A percentile compares a stretch with the other conserved stretches of the same genome.
Evolutionary conservation across 805 yeast species (phyloP).

Genomic region (Yamadazyma olivae): DNA sequence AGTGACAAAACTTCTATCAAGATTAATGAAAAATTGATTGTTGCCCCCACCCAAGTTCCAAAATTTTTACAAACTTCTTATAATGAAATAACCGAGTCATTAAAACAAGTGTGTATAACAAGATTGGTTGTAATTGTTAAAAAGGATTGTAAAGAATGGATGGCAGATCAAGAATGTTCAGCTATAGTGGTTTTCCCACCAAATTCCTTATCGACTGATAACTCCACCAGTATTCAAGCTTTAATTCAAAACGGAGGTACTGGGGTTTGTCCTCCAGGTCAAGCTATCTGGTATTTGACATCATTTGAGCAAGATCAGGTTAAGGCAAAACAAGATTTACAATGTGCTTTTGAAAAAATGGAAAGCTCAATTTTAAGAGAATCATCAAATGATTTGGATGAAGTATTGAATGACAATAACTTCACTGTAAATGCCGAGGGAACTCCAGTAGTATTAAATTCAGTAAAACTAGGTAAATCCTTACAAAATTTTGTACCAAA

Average conservation of each 20-base stretch:
- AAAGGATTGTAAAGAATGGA: conserved; percentile 90
- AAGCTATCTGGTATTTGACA: conserved; percentile 86
- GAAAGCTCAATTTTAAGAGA: conserved; percentile 81
- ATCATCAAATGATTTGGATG: conserved; percentile 49
- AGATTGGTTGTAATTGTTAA: conserved; percentile 80
- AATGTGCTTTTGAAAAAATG: conserved; percentile 74
- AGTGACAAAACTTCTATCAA: conserved; percentile 72
- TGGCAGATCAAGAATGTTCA: conserved; percentile 76
- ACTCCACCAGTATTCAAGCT: conserved; percentile 77
- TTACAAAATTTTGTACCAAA: conserved; percentile 82
- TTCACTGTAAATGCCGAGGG: conserved; percentile 43
- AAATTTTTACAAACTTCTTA: conserved; percentile 40
- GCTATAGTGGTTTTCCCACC: conserved; percentile 94
- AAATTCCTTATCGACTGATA: conserved; percentile 61
- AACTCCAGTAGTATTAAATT: conserved; percentile 61
- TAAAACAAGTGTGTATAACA: conserved; percentile 52
- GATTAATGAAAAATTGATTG: conserved; percentile 75
- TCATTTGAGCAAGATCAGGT: conserved; percentile 65
- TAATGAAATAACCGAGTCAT: conserved; percentile 41
- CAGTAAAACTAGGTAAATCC: conserved; percentile 82
- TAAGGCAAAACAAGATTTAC: conserved; percentile 73
- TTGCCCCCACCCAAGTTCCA: conserved; percentile 66
- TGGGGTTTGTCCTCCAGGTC: conserved; percentile 84
- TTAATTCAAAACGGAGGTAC: conserved; percentile 83
- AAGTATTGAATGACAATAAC: conserved; percentile 52